These are phyloP conservation scores for Citrus maxima DNA, from an alignment of 345 rosid species.

Conservation along the genomic window DNA sequence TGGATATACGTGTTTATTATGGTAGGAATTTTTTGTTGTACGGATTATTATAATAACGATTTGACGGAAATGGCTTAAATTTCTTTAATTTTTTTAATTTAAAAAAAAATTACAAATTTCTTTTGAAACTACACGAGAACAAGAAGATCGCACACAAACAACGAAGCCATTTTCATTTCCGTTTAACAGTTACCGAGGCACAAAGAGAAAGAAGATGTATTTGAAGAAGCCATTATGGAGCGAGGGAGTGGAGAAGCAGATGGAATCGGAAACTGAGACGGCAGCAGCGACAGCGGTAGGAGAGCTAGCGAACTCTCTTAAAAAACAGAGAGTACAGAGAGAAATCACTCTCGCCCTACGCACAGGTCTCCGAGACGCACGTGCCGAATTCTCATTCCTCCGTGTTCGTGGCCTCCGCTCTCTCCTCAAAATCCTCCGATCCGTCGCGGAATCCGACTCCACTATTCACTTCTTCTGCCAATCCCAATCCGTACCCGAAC, in stretches of 20 bases:
- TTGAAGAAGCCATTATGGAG: conserved; percentile 62
- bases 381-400: conserved; percentile 93
- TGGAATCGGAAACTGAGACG: background rate
- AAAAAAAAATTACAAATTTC: no score
- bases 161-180: background rate
- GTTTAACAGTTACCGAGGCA: background rate
- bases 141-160: background rate
- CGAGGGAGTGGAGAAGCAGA: conserved; percentile 36
- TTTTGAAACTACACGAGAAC: no score
- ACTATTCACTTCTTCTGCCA: conserved; percentile 65
- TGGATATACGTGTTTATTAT: no score
- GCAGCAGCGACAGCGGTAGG: conserved; percentile 56
- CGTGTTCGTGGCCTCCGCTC: conserved; percentile 84
- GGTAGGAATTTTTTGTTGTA: no score
- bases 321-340: conserved; percentile 59
- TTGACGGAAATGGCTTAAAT: no score
- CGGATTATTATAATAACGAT: no score
- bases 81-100: no score
- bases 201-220: conserved; percentile 29
- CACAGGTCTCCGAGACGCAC: conserved; percentile 75
- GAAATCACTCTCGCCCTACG: conserved; percentile 93
- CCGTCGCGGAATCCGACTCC: conserved; percentile 70
- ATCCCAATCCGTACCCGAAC: conserved; percentile 73
- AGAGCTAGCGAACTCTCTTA: conserved; percentile 66
- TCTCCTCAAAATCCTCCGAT: conserved; percentile 78